A percentile compares a stretch with the other conserved stretches of the same genome.
These are phyloP conservation scores for Aspergillus ruber DNA, from an alignment of 2,329 filamentous ascomycete species.

Conservation along the genomic window DNA sequence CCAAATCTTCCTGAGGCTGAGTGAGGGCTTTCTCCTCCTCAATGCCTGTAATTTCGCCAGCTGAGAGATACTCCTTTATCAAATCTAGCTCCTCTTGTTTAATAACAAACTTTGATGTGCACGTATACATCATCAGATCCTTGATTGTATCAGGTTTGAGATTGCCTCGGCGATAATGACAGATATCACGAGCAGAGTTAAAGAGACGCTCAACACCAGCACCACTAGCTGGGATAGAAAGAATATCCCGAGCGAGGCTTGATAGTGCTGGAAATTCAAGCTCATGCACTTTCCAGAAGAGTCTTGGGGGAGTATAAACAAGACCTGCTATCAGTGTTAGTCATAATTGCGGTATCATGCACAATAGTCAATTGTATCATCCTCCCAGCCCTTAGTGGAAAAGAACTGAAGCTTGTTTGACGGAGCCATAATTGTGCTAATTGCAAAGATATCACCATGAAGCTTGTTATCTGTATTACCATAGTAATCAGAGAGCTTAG, in stretches of 20 bases:
- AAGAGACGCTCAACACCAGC: slow-evolving; percentile 3
- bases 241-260: background rate
- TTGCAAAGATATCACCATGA: too few species aligned
- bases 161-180: background rate
- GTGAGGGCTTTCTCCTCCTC: too few species aligned
- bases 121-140: slow-evolving; percentile 1
- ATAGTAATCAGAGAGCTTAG: too few species aligned
- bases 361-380: too few species aligned
- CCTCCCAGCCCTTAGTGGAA: too few species aligned
- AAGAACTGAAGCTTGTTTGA: too few species aligned
- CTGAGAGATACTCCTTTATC: slow-evolving; percentile 1
- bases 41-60: background rate
- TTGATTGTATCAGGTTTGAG: slow-evolving; percentile 1
- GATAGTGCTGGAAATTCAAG: background rate
- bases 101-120: slow-evolving; percentile 2
- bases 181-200: background rate
- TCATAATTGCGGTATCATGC: too few species aligned
- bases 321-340: too few species aligned
- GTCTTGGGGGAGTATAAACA: background rate
- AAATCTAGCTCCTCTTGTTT: slow-evolving; percentile 2
- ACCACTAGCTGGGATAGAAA: background rate
- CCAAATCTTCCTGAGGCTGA: too few species aligned
- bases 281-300: background rate
- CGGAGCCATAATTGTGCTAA: too few species aligned
- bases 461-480: too few species aligned